Conservation (phyloP, 257 asterid species). For the Scutellaria baicalensis region DNA sequence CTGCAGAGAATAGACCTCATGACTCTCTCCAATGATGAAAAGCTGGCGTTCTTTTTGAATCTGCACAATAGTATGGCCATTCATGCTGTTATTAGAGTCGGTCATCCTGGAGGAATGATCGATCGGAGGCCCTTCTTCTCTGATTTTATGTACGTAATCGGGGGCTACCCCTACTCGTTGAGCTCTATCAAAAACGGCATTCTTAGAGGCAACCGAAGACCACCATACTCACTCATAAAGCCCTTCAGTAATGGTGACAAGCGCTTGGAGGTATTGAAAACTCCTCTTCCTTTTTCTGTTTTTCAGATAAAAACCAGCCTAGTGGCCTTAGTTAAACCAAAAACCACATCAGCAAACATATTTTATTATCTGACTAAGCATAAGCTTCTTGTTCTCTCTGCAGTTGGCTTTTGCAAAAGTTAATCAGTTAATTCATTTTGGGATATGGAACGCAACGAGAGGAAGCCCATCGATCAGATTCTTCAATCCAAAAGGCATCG, state of each 20-base stretch:
- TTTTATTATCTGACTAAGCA: not conserved
- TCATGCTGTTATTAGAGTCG: conserved; percentile 79
- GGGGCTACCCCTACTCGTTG: conserved; percentile 72
- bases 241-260: conserved; percentile 70
- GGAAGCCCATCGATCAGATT: conserved; percentile 79
- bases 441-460: conserved; percentile 68
- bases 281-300: not conserved
- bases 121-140: conserved; percentile 73
- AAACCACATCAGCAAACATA: too few species aligned
- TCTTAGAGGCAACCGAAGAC: conserved; percentile 73
- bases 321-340: too few species aligned
- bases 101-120: conserved; percentile 82
- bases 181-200: conserved; percentile 69
- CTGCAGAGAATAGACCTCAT: conserved; percentile 66
- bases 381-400: not conserved
- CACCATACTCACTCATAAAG: conserved; percentile 64
- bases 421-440: conserved; percentile 71
- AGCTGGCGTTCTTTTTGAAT: conserved; percentile 78
- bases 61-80: conserved; percentile 87
- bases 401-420: conserved; percentile 64
- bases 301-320: too few species aligned
- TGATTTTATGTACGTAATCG: conserved; percentile 70
- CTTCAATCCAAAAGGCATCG: conserved; percentile 50
- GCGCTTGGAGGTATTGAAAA: conserved; percentile 59
- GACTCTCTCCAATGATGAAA: conserved; percentile 55